Base-by-base conservation (phyloP, 768 basidiomycete genomes). In the Rhizopogon vinicolor region DNA sequence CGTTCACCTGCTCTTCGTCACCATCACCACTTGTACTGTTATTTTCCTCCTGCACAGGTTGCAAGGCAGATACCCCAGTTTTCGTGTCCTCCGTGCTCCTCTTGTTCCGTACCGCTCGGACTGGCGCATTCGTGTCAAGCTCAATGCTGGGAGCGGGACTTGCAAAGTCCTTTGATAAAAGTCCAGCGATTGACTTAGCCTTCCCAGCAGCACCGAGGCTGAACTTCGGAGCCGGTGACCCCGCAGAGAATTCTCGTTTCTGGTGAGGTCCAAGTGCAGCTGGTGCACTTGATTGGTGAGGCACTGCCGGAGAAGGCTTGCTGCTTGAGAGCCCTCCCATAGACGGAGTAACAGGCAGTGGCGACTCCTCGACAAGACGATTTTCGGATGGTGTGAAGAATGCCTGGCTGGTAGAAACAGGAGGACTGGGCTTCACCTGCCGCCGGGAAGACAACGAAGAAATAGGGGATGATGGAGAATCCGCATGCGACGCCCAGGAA, bases 401-500 rank as follows among this genome's bases (percentile, higher is more conserved):
- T 1, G 56, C 37, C 14, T 37, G 48, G 22, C 37, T 9, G 33
- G 12, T 33, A 2, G 14, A 5, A 22, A 37, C 14, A 16, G 33
- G 49, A 25, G 60, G 50, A 18, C 40, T 53, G 16, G 63, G 3
- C 33, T 25, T 8, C 56, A 42, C 1, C 44, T 25, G 10, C 46
- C 59, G 53, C 60, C 61, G 13, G 1, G 62, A 56, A 1, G 70
- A 63, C 13, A 60, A 62, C 14, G 68, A 68, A 3, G 69, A 67
- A 13, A 69, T 66, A 13, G 73, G 68, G 1, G 67, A 68, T 2
- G 65, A 44, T 3, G 72, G 66, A 2, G 73, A 68, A 40, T 72
- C 75, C 6, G 58, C 25, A 13, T 78, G 69, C 3, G 78, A 72
- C 6, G 84, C 80, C 88, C 87, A 90, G 8, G 80, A 71, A 4